Conservation (phyloP, 768 basidiomycete genomes). For the Lentinula lateritia region DNA sequence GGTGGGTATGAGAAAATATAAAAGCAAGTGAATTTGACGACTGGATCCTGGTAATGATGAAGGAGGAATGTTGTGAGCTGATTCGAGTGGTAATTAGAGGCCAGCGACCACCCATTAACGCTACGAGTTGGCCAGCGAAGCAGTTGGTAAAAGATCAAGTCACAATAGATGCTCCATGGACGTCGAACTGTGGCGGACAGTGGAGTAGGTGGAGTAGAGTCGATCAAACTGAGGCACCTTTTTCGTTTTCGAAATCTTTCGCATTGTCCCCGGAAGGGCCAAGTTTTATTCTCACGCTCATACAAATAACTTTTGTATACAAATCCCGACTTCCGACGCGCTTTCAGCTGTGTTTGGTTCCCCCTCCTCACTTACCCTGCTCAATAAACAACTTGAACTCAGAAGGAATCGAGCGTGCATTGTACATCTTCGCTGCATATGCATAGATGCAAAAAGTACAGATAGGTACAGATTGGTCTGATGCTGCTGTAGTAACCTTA, state of each 20-base stretch:
- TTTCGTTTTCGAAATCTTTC: not conserved
- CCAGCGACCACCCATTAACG: not conserved
- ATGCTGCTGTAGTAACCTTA: too few species aligned
- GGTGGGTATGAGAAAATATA: not conserved
- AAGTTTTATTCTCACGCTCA: not conserved
- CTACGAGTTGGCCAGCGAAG: not conserved
- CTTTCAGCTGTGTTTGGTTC: not conserved
- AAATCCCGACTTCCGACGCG: not conserved
- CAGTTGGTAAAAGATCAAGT: not conserved
- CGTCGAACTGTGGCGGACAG: not conserved
- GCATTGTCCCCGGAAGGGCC: not conserved
- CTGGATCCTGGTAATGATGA: not conserved
- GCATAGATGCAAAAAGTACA: too few species aligned
- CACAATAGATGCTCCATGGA: not conserved
- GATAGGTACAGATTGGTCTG: too few species aligned
- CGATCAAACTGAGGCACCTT: not conserved
- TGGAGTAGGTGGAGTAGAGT: not conserved
- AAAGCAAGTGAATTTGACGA: not conserved
- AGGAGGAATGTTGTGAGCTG: not conserved
- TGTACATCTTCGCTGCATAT: too few species aligned
- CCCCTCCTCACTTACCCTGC: too few species aligned
- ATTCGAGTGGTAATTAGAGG: not conserved
- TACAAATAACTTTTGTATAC: not conserved
- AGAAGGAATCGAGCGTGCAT: too few species aligned
- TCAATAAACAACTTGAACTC: too few species aligned